A percentile compares a stretch with the other conserved stretches of the same genome.
phyloP scores from a whole-genome alignment of 352 stramenopile genomes.

The Elongisporangium senticosum region DNA sequence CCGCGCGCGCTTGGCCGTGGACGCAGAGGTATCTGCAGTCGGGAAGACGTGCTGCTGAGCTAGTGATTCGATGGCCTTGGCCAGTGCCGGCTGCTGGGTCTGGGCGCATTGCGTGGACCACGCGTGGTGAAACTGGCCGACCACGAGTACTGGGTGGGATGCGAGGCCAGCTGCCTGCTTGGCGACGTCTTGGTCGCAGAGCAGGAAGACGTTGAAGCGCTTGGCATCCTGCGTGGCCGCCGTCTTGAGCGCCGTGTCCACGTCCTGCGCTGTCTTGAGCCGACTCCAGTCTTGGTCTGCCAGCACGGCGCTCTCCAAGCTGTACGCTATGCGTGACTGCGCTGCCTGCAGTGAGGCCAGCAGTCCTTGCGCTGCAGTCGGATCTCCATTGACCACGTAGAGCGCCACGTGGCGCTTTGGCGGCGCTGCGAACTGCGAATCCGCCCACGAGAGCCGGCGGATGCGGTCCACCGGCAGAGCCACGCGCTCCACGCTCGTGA shows the following conservation, averaged over 20 bases:
- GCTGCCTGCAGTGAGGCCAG: background rate
- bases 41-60: conserved; percentile 37
- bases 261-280: conserved; percentile 8
- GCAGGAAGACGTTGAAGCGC: conserved; percentile 34
- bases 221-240: conserved; percentile 8
- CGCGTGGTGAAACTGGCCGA: conserved; percentile 66
- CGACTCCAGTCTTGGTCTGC: background rate
- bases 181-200: conserved; percentile 25
- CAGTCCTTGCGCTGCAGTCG: background rate
- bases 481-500: conserved; percentile 65
- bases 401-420: conserved; percentile 18
- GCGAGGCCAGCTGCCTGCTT: background rate
- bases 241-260: conserved; percentile 17
- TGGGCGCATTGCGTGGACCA: conserved; percentile 37
- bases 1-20: conserved; percentile 24
- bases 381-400: conserved; percentile 10
- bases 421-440: conserved; percentile 18
- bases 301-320: background rate
- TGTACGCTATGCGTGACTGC: background rate
- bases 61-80: conserved; percentile 30
- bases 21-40: background rate
- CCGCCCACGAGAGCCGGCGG: conserved; percentile 33
- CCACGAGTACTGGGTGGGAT: conserved; percentile 18
- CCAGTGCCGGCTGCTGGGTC: conserved; percentile 16
- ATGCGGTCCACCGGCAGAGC: conserved; percentile 51